Evolutionary conservation across 2,329 filamentous ascomycete genomes (phyloP).

Genomic region (Xylaria sp.): DNA sequence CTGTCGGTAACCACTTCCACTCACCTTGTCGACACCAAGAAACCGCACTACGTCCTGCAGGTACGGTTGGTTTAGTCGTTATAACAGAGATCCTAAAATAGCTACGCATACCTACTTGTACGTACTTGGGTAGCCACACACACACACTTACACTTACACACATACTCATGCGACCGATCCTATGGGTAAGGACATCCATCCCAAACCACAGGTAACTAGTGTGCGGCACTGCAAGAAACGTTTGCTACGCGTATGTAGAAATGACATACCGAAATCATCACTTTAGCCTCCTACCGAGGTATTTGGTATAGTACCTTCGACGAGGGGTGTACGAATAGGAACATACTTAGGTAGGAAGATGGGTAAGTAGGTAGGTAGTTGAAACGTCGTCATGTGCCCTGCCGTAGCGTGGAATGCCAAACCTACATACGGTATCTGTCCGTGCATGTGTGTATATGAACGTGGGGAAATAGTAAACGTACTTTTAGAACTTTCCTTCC

Average conservation of each 20-base stretch:
- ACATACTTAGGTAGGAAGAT: too few species aligned
- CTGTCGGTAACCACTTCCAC: constrained; percentile 4
- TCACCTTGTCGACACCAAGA: constrained; percentile 10
- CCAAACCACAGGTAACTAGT: not conserved
- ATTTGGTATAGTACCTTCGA: too few species aligned
- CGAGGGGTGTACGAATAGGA: constrained; percentile 16
- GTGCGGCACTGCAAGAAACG: constrained; percentile 2
- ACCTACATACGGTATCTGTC: too few species aligned
- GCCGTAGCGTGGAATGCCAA: not conserved
- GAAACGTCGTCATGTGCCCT: not conserved
- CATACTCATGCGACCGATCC: constrained; percentile 9
- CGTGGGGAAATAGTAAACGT: too few species aligned
- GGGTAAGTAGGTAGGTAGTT: too few species aligned
- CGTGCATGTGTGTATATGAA: too few species aligned
- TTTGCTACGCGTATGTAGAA: too few species aligned
- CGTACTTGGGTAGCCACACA: not conserved
- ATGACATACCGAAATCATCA: too few species aligned
- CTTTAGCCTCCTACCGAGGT: too few species aligned
- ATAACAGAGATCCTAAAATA: not conserved
- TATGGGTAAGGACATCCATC: constrained; percentile 13
- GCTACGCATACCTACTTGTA: not conserved
- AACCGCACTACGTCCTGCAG: not conserved
- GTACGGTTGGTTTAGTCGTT: not conserved
- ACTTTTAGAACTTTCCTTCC: too few species aligned
- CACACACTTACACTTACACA: constrained; percentile 6